These are phyloP conservation scores for Coemansia sp. DNA, from an alignment of 371 early-diverging fungal genomes.

Conservation along the genomic window DNA sequence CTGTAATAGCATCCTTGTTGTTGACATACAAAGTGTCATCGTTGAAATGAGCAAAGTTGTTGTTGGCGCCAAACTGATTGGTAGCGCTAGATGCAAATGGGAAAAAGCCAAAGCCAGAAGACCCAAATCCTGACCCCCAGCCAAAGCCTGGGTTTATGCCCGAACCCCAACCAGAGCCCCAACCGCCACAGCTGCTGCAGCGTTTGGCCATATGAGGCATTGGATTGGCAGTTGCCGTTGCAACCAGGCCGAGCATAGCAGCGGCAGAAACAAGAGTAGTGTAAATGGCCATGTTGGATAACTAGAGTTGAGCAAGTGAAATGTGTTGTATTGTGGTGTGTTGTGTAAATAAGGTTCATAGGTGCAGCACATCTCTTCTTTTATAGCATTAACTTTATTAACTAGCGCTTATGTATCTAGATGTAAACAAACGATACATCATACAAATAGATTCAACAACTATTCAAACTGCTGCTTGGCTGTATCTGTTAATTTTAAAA, in stretches of 20 bases:
- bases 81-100: constrained; percentile 9
- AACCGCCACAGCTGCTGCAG: background rate
- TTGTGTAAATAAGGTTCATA: background rate
- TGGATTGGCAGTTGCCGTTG: background rate
- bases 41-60: constrained; percentile 14
- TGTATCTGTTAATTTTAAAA: too few relatives aligned
- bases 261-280: background rate
- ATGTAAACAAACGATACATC: background rate
- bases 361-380: background rate
- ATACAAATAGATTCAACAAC: too few relatives aligned
- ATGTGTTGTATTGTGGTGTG: background rate
- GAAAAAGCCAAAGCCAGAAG: background rate
- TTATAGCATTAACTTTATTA: background rate
- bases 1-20: constrained; percentile 11
- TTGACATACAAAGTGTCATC: constrained; percentile 19
- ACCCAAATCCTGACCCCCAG: background rate
- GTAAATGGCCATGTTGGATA: background rate
- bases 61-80: constrained; percentile 12
- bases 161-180: background rate
- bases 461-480: too few relatives aligned
- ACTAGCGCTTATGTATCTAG: background rate
- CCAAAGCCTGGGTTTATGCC: background rate
- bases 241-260: background rate
- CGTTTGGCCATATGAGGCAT: background rate
- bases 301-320: background rate